Conservation (phyloP, 805 yeast species). For the Suhomyces canberraensis region DNA sequence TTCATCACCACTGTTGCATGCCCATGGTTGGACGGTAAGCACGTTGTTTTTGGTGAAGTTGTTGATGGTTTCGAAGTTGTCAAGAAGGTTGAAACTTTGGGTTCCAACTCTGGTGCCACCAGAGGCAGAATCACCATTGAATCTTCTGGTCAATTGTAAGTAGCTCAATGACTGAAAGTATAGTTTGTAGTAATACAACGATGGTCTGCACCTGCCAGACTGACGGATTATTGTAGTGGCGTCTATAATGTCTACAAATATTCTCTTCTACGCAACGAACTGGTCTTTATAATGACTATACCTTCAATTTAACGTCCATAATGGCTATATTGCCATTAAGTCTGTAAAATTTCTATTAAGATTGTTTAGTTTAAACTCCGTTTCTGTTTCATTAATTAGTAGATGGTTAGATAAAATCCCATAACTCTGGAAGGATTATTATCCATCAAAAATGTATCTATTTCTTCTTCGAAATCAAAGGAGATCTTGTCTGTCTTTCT, state of each 20-base stretch:
- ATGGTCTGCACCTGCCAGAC: no score
- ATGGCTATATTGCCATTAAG: no score
- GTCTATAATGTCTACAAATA: no score
- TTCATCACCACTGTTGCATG: constrained; percentile 88
- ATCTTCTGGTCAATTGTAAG: constrained; percentile 57
- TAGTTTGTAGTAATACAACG: neutral
- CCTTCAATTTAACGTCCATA: no score
- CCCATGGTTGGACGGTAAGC: constrained; percentile 91
- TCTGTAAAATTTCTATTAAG: constrained; percentile 1
- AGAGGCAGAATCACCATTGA: constrained; percentile 61
- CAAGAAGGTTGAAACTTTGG: constrained; percentile 75
- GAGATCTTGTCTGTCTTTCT: neutral
- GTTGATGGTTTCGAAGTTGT: constrained; percentile 80
- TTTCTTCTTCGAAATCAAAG: neutral
- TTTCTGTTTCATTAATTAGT: constrained; percentile 11
- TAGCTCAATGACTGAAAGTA: neutral
- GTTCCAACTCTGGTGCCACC: constrained; percentile 67
- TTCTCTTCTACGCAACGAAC: no score
- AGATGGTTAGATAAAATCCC: constrained; percentile 4
- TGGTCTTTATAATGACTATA: no score
- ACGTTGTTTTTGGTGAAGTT: constrained; percentile 94
- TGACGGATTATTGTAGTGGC: no score
- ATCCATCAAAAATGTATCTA: constrained; percentile 2
- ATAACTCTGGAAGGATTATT: constrained; percentile 3
- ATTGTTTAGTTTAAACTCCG: constrained; percentile 6